These are phyloP conservation scores for Talaromyces thailandensis DNA, from an alignment of 495 filamentous ascomycete species.

Conservation along the genomic window DNA sequence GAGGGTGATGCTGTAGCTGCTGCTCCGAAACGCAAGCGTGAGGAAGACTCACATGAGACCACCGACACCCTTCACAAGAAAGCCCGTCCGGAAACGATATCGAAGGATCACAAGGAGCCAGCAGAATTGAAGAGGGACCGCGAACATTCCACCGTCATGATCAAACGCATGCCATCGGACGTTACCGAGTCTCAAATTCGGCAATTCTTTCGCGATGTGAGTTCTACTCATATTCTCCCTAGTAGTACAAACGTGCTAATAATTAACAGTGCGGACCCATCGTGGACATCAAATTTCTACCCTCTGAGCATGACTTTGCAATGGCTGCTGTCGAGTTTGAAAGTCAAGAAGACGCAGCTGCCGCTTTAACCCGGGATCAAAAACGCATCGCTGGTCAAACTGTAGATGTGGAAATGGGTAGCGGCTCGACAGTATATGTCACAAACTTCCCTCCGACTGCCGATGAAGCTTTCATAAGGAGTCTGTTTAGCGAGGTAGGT, in stretches of 20 bases:
- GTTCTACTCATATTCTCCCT: slow-evolving; percentile 10
- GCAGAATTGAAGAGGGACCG: slow-evolving; percentile 63
- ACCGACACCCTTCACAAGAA: slow-evolving; percentile 48
- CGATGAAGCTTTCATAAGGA: slow-evolving; percentile 70
- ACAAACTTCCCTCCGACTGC: slow-evolving; percentile 84
- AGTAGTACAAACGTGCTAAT: slow-evolving; percentile 13
- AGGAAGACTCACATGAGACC: slow-evolving; percentile 36
- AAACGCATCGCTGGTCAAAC: slow-evolving; percentile 62
- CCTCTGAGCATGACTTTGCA: slow-evolving; percentile 47
- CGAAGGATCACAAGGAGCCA: slow-evolving; percentile 21
- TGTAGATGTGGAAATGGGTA: slow-evolving; percentile 64
- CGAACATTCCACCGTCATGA: slow-evolving; percentile 78
- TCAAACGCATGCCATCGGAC: slow-evolving; percentile 61
- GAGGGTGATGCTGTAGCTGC: slow-evolving; percentile 15
- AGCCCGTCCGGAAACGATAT: slow-evolving; percentile 36
- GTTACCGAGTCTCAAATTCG: slow-evolving; percentile 64
- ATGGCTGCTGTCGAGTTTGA: slow-evolving; percentile 81
- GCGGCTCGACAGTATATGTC: slow-evolving; percentile 73
- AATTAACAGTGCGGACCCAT: slow-evolving; percentile 58
- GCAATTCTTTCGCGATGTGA: slow-evolving; percentile 79
- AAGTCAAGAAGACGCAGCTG: slow-evolving; percentile 64
- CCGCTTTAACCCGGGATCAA: slow-evolving; percentile 69
- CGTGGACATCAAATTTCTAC: slow-evolving; percentile 59
- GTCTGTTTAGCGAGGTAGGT: slow-evolving; percentile 58
- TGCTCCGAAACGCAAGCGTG: slow-evolving; percentile 60